Base-by-base conservation (phyloP, 805 yeast genomes). In the Candida methanosorbosa region DNA sequence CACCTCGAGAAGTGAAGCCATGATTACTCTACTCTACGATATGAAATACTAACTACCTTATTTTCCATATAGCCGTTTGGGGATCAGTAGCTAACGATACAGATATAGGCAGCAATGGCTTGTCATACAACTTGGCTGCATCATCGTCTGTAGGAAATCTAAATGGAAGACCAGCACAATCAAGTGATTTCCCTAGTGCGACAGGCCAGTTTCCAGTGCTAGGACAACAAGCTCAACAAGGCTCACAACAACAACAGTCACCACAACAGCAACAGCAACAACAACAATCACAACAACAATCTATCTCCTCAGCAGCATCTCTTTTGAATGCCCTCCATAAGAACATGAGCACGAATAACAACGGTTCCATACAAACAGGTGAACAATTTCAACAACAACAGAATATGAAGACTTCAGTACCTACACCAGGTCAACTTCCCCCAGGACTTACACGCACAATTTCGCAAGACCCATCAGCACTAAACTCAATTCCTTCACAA, bases 151-250 rank as follows among this genome's bases (percentile, higher is more conserved):
- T n/a, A n/a, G n/a, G n/a, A n/a, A n/a, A n/a, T n/a, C n/a, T n/a
- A n/a, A n/a, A n/a, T n/a, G 23, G 15, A 5, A 28, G 18, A 18
- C 9, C 5, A 18, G 17, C 25, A 4, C n/a, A 18, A 6, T n/a
- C 25, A 5, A 14, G 14, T 20, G 19, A 14, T 11, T 3, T 18
- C 6, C 4, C 41, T 7, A 35, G 30, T 13, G 44, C 35, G 23
- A 42, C 38, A 27, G 56, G 49, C 9, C 50, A 52, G 24, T 52
- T 49, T 31, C 59, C 58, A 12, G 52, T 50, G 13, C 39, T 52
- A 28, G 56, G 55, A 13, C 33, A 30, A 21, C 11, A 6, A 14
- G 3, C 32, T 19, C 31, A 35, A 30, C 30, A 30, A 25, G 29
- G 33, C 6, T 39, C 39, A 20, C 45, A 46, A 21, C 49, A 40